These are phyloP conservation scores for Sonneratia alba DNA, from an alignment of 345 rosid species.

Conservation along the genomic window DNA sequence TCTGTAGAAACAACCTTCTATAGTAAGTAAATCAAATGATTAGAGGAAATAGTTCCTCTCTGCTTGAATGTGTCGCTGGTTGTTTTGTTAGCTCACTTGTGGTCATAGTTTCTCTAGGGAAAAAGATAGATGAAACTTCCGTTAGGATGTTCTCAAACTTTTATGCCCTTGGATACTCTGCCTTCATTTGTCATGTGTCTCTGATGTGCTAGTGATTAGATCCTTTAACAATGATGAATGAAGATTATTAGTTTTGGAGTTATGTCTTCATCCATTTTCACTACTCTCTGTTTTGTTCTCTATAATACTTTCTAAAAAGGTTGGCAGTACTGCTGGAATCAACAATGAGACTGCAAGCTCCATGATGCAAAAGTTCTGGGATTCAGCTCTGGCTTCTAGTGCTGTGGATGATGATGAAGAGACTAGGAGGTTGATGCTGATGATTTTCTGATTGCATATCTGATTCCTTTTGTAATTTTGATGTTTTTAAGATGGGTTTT, in stretches of 20 bases:
- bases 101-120: neutral
- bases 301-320: constrained; percentile 33
- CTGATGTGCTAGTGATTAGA: neutral
- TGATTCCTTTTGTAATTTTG: constrained; percentile 8
- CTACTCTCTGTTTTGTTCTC: neutral
- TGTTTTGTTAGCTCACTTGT: neutral
- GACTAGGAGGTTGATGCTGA: constrained; percentile 44
- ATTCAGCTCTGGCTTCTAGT: constrained; percentile 81
- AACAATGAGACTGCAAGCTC: constrained; percentile 65
- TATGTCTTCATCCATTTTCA: neutral
- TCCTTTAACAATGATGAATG: neutral
- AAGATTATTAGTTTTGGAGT: neutral
- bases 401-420: constrained; percentile 84
- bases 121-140: neutral
- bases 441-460: neutral
- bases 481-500: constrained; percentile 7
- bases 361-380: constrained; percentile 99
- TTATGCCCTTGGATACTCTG: neutral
- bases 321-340: constrained; percentile 59
- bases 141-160: neutral
- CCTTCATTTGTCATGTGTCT: neutral
- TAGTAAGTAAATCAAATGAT: neutral
- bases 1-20: neutral
- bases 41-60: neutral
- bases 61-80: neutral